A percentile compares a stretch with the other conserved stretches of the same genome.
These are phyloP conservation scores for Penicillium sp. DNA, from an alignment of 2,329 filamentous ascomycete species.

Conservation along the genomic window DNA sequence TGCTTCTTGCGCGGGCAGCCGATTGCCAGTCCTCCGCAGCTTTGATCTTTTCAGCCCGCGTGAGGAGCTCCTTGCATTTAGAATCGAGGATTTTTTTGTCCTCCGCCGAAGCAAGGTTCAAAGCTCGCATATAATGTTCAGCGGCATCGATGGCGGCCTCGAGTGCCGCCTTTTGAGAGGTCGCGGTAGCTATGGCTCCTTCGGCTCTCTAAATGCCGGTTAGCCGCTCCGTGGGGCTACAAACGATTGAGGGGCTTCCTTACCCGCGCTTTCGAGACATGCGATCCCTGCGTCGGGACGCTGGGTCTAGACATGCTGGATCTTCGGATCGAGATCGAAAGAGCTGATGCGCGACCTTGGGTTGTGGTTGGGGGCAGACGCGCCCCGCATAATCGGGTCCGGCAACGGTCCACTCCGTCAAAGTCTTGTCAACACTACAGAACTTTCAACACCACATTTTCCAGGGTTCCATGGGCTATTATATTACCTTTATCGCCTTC, in stretches of 20 bases:
- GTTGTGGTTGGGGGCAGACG: constrained; percentile 9
- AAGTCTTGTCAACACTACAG: background rate
- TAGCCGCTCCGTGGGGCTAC: constrained; percentile 15
- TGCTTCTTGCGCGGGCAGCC: constrained; percentile 24
- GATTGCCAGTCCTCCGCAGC: constrained; percentile 32
- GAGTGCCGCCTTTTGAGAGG: constrained; percentile 65
- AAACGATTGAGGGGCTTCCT: background rate
- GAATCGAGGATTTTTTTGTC: constrained; percentile 67
- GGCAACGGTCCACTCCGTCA: background rate
- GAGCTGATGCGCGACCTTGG: background rate
- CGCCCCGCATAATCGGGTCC: constrained; percentile 8
- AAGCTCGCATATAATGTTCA: constrained; percentile 78
- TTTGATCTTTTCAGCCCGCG: constrained; percentile 75
- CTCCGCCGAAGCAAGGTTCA: constrained; percentile 58
- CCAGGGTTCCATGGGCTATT: too few species aligned
- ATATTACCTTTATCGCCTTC: too few species aligned
- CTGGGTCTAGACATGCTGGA: constrained; percentile 31
- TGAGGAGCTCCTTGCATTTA: constrained; percentile 70
- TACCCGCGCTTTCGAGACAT: constrained; percentile 36
- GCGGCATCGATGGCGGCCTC: constrained; percentile 73
- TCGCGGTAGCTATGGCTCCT: constrained; percentile 51
- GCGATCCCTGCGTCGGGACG: constrained; percentile 25
- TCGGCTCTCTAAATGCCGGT: constrained; percentile 53
- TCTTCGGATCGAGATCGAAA: background rate
- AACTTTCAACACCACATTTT: background rate